These are phyloP conservation scores for Fagopyrum homotropicum DNA, from an alignment of 148 eudicot genomes.

Conservation along the genomic window DNA sequence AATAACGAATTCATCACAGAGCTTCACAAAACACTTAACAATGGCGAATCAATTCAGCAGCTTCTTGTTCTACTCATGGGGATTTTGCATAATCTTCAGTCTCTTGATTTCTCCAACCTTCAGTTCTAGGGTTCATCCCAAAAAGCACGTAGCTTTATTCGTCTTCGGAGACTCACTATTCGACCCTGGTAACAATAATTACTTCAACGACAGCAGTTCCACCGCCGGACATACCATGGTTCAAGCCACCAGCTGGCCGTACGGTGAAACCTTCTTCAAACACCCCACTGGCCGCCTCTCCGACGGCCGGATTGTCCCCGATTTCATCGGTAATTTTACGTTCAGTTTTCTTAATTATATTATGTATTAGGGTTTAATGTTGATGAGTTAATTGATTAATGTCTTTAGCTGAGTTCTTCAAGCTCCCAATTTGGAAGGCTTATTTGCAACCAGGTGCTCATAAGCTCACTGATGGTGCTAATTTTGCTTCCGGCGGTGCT, in stretches of 20 bases:
- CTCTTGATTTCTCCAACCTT: background rate
- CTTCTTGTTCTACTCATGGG: background rate
- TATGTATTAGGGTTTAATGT: background rate
- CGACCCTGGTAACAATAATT: constrained; percentile 40
- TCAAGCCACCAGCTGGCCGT: constrained; percentile 16
- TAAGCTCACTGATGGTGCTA: constrained; percentile 10
- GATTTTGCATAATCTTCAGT: background rate
- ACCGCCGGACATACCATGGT: constrained; percentile 4
- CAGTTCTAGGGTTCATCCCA: background rate
- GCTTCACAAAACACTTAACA: background rate
- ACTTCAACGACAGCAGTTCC: constrained; percentile 23
- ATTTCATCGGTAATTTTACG: constrained; percentile 14
- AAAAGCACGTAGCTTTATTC: constrained; percentile 19
- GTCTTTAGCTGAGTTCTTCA: constrained; percentile 15
- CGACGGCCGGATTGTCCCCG: constrained; percentile 23
- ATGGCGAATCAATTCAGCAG: background rate
- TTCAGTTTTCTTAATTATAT: background rate
- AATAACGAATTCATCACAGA: background rate
- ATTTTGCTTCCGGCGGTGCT: constrained; percentile 24
- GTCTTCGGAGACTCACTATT: constrained; percentile 42
- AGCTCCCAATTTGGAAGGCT: constrained; percentile 16
- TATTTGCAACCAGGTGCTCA: constrained; percentile 18
- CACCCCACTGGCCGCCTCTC: constrained; percentile 16
- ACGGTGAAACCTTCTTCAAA: constrained; percentile 20
- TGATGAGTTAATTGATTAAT: background rate